These are phyloP conservation scores for Candida dajiaensis DNA, from an alignment of 805 yeast genomes.

Conservation along the genomic window DNA sequence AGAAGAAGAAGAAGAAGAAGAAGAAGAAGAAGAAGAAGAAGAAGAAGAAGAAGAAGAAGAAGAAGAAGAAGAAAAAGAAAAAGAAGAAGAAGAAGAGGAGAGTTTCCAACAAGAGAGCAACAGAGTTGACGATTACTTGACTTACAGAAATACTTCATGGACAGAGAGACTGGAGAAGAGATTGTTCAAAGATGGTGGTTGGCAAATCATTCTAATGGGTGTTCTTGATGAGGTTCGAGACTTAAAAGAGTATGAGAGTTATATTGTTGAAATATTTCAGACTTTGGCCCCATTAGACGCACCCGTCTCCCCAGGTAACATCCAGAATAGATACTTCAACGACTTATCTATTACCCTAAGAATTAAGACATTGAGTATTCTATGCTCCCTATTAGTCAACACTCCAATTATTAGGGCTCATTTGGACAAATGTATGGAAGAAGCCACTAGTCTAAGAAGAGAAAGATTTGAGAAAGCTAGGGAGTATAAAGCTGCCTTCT, in stretches of 20 bases:
- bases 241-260: conserved; percentile 45
- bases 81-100: conserved; percentile 8
- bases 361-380: conserved; percentile 50
- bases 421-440: conserved; percentile 66
- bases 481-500: conserved; percentile 50
- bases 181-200: conserved; percentile 74
- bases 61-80: conserved; percentile 23
- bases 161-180: conserved; percentile 69
- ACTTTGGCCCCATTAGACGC: conserved; percentile 51
- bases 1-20: too few species aligned
- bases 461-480: conserved; percentile 59
- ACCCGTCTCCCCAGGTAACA: conserved; percentile 41
- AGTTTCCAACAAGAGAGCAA: conserved; percentile 14
- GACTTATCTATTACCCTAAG: conserved; percentile 48
- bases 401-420: conserved; percentile 54
- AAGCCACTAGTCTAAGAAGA: conserved; percentile 54
- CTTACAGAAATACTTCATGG: conserved; percentile 65
- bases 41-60: conserved; percentile 20
- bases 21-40: conserved; percentile 13
- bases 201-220: conserved; percentile 78
- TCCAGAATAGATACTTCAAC: conserved; percentile 48
- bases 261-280: conserved; percentile 45
- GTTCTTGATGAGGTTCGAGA: conserved; percentile 56
- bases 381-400: conserved; percentile 56
- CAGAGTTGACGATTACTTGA: conserved; percentile 35